Evolutionary conservation across 2,329 filamentous ascomycete species (phyloP), one percentile per base, ranked within the genome.

Genomic region (Colletotrichum lentis): DNA sequence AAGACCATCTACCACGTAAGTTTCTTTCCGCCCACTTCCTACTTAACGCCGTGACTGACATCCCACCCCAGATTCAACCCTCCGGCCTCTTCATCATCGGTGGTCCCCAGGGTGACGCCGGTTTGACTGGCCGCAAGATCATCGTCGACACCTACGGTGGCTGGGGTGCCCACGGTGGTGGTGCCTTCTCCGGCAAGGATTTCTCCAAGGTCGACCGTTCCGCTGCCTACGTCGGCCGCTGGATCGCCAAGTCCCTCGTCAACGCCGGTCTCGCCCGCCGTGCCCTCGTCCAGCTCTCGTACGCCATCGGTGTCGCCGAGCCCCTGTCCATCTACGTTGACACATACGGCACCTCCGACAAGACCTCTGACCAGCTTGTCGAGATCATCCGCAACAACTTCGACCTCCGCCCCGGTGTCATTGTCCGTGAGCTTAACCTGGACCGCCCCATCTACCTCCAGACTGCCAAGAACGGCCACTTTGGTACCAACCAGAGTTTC

Each of bases 171-270:
- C 96, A 99, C 88, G 96, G 96, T 88, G 96, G 96, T 87, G 96
- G 96, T 91, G 96, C 96, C 82, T 99, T 99, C 92, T 98, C 96
- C 77, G 96, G 96, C 78, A 99, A 99, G 91, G 96, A 99, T 83
- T 99, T 97, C 90, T 97, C 94, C 88, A 99, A 99, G 90, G 96
- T 99, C 83, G 96, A 99, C 81, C 93, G 96, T 77, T 98, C 96
- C 62, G 96, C 96, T 74, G 96, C 96, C 78, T 99, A 99, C 86
- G 90, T 98, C 75, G 94, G 88, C 75, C 94, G 96, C 81, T 99
- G 96, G 96, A 94, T 99, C 81, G 96, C 96, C 85, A 99, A 99
- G 89, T 99, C 96, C 49, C 89, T 99, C 73, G 93, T 99, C 75
- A 84, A 90, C 77, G 92, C 95, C 76, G 91, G 91, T 76, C 91